Evolutionary conservation across 139 green algal genomes (phyloP), one percentile per base, ranked within the genome.

Genomic region (Deuterostichococcus epilithicus): DNA sequence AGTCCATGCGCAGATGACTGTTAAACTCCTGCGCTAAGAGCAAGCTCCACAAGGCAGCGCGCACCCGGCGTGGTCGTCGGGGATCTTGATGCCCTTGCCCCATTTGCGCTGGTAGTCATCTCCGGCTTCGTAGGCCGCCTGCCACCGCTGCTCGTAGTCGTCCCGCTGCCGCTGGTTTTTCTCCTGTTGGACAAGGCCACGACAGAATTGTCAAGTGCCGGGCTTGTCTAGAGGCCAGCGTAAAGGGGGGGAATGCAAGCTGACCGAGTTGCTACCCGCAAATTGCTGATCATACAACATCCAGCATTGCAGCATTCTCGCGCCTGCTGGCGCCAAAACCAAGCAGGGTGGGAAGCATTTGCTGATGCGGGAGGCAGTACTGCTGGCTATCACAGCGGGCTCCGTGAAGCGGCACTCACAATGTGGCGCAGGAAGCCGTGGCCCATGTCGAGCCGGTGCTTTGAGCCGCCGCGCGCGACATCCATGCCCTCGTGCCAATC

Each of bases 341-440:
- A 45, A 28, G 35, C 68, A 32, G n/a, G 26, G 66, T 71, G 32
- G 30, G 18, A 44, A 35, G 3, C 32, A 30, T 38, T 37, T 3
- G 30, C 30, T 39, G 5, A 34, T 73, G 5, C 15, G 13, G 25
- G 32, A 72, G 5, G 8, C 28, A 44, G 10, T 72, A 32, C 8
- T 38, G 67, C 26, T 20, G 8, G 36, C 68, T n/a, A 66, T 35
- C 3, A 33, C 8, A 60, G 36, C 8, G 20, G 5, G 8, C 34
- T 32, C 26, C 33, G 44, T 8, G 67, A 72, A 20, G 5, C 30
- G n/a, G n/a, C 13, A 34, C 67, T 38, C 23, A 74, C 70, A 8
- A 74, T 74, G 39, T 47, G 42, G 36, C 42, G 39, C 39, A 74
- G 26, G n/a, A 74, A 74, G 70, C 70, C 70, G 39, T 74, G 70